Evolutionary conservation across 2,329 filamentous ascomycete genomes (phyloP).

Genomic region (Talaromyces sp.): DNA sequence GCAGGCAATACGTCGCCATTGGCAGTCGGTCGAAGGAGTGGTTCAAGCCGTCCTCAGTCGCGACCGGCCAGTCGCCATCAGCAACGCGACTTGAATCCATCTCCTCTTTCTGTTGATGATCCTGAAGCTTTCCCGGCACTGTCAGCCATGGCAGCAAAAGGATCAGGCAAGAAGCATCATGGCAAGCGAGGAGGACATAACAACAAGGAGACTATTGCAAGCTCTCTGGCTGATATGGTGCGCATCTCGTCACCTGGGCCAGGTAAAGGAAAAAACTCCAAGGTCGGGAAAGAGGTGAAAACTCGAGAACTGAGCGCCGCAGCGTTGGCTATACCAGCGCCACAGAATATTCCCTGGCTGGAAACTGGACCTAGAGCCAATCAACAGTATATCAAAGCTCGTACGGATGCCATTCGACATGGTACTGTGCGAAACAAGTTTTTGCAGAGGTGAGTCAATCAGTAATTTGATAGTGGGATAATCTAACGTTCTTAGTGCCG

Average conservation of each 20-base stretch:
- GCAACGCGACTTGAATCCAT: slow-evolving; percentile 59
- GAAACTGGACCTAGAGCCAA: slow-evolving; percentile 90
- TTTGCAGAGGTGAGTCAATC: slow-evolving; percentile 68
- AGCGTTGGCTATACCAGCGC: slow-evolving; percentile 77
- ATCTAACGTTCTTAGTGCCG: slow-evolving; percentile 59
- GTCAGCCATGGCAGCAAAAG: slow-evolving; percentile 67
- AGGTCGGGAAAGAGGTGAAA: slow-evolving; percentile 61
- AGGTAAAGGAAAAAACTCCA: slow-evolving; percentile 49
- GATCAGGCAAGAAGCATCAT: slow-evolving; percentile 78
- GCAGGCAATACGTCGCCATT: slow-evolving; percentile 34
- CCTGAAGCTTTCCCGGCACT: slow-evolving; percentile 92
- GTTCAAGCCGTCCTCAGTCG: slow-evolving; percentile 66
- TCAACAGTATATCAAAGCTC: slow-evolving; percentile 89
- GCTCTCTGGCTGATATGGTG: slow-evolving; percentile 87
- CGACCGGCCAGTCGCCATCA: slow-evolving; percentile 81
- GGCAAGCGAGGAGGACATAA: slow-evolving; percentile 84
- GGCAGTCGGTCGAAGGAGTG: slow-evolving; percentile 32
- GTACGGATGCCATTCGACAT: slow-evolving; percentile 95
- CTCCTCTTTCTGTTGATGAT: slow-evolving; percentile 79
- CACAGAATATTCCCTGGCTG: slow-evolving; percentile 92
- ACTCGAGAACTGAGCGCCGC: slow-evolving; percentile 74
- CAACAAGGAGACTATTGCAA: slow-evolving; percentile 67
- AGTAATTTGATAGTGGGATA: background rate
- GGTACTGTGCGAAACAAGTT: slow-evolving; percentile 96
- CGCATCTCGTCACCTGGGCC: slow-evolving; percentile 87